Conservation (phyloP, 257 asterid genomes). For the Parsonsia alboflavescens region DNA sequence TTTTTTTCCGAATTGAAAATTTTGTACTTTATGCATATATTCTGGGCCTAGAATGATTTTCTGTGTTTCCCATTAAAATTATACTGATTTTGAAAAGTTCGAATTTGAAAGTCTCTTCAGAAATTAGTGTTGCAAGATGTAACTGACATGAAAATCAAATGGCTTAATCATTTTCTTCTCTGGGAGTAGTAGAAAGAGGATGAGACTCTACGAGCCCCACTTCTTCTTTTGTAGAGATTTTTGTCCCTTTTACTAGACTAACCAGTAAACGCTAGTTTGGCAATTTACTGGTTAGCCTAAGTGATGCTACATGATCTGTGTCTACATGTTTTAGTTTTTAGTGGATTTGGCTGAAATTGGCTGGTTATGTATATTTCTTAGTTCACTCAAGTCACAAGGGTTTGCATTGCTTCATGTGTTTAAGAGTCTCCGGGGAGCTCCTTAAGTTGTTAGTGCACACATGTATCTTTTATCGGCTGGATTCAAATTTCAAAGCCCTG, state of each 20-base stretch:
- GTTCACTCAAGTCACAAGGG: background rate
- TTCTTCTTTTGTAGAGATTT: background rate
- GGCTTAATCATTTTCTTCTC: background rate
- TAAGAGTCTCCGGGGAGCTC: background rate
- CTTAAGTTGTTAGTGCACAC: background rate
- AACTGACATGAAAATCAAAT: background rate
- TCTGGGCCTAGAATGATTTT: background rate
- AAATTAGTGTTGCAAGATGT: background rate
- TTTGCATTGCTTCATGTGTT: background rate
- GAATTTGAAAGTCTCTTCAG: background rate
- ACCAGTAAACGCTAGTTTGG: too few relatives aligned
- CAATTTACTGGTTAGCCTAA: background rate
- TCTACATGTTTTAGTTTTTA: background rate
- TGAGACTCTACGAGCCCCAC: background rate
- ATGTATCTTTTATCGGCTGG: background rate
- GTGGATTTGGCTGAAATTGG: background rate
- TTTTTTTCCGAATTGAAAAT: background rate
- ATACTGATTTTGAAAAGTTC: background rate
- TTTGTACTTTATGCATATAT: background rate
- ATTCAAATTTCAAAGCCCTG: background rate
- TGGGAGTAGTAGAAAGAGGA: background rate
- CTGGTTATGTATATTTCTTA: background rate
- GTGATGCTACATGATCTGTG: background rate
- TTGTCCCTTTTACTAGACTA: background rate
- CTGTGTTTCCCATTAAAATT: background rate